Evolutionary conservation across 495 filamentous ascomycete species (phyloP).

Genomic region (Daldinia decipiens): DNA sequence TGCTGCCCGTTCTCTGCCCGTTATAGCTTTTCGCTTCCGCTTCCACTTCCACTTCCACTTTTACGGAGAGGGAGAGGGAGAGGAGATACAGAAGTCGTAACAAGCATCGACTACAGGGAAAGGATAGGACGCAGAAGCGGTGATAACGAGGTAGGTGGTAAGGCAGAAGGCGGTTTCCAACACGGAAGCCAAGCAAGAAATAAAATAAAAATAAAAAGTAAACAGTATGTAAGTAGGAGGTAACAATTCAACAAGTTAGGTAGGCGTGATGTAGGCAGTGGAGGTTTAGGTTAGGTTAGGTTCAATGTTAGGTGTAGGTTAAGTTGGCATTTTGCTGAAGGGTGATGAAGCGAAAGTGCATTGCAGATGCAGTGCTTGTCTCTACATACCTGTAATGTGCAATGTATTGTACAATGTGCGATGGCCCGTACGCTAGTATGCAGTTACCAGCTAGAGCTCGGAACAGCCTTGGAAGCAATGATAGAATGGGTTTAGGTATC

Average conservation of each 20-base stretch:
- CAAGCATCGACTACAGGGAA: slow-evolving; percentile 15
- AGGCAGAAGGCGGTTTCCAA: slow-evolving; percentile 27
- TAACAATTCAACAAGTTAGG: background rate
- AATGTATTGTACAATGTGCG: background rate
- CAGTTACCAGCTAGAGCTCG: slow-evolving; percentile 37
- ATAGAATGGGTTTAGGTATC: slow-evolving; percentile 32
- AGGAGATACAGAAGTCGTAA: slow-evolving; percentile 29
- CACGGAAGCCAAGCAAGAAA: slow-evolving; percentile 17
- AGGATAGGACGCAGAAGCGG: slow-evolving; percentile 2
- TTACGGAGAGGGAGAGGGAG: background rate
- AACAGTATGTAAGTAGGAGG: slow-evolving; percentile 5
- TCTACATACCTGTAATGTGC: background rate
- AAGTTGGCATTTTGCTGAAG: slow-evolving; percentile 33
- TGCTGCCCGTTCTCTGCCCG: slow-evolving; percentile 3
- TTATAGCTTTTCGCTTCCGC: slow-evolving; percentile 2
- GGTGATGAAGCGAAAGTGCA: slow-evolving; percentile 38
- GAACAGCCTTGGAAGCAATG: slow-evolving; percentile 1
- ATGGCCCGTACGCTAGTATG: slow-evolving; percentile 24
- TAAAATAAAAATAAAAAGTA: slow-evolving; percentile 5
- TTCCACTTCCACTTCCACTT: slow-evolving; percentile 20
- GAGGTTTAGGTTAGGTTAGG: slow-evolving; percentile 10
- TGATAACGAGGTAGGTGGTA: slow-evolving; percentile 10
- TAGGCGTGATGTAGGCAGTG: slow-evolving; percentile 1
- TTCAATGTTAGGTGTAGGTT: slow-evolving; percentile 17
- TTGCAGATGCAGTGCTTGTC: slow-evolving; percentile 15